Conservation (phyloP, 2,329 filamentous ascomycete genomes). For the Colletotrichum viniferum region DNA sequence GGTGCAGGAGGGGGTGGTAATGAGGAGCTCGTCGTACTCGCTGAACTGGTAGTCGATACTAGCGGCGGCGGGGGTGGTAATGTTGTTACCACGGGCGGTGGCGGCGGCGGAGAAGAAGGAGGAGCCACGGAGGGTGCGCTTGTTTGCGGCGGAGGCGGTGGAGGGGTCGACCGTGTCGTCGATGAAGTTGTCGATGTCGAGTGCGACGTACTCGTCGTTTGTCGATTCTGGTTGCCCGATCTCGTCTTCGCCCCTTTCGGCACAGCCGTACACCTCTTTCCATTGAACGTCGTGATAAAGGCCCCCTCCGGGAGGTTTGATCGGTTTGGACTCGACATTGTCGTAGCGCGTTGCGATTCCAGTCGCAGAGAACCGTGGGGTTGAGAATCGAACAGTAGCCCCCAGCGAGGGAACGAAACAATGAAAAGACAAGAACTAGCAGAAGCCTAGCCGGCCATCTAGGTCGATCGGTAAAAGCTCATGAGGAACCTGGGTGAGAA, state of each 20-base stretch:
- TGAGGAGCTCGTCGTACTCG: conserved; percentile 41
- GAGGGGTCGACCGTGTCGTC: conserved; percentile 3
- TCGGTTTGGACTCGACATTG: conserved; percentile 44
- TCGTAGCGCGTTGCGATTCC: conserved; percentile 43
- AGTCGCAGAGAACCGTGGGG: conserved; percentile 41
- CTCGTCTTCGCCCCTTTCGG: conserved; percentile 35
- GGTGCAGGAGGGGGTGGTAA: conserved; percentile 21
- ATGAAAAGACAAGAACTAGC: conserved; percentile 27
- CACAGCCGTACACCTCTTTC: conserved; percentile 59
- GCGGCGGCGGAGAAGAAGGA: not conserved
- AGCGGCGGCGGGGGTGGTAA: not conserved
- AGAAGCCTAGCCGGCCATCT: conserved; percentile 22
- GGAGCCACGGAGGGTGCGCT: not conserved
- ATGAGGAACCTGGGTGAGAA: conserved; percentile 1
- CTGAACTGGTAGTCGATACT: conserved; percentile 27
- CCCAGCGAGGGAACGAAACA: conserved; percentile 19
- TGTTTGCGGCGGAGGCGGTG: not conserved
- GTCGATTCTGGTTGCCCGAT: conserved; percentile 3
- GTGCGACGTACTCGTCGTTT: conserved; percentile 6
- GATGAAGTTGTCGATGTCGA: not conserved
- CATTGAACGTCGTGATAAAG: conserved; percentile 53
- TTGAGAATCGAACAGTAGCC: not conserved
- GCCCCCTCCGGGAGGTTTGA: conserved; percentile 46
- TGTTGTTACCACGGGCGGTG: not conserved
- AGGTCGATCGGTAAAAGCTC: conserved; percentile 12